Conservation (phyloP, 129 eudicot genomes). For the Pulicaria dysenterica region DNA sequence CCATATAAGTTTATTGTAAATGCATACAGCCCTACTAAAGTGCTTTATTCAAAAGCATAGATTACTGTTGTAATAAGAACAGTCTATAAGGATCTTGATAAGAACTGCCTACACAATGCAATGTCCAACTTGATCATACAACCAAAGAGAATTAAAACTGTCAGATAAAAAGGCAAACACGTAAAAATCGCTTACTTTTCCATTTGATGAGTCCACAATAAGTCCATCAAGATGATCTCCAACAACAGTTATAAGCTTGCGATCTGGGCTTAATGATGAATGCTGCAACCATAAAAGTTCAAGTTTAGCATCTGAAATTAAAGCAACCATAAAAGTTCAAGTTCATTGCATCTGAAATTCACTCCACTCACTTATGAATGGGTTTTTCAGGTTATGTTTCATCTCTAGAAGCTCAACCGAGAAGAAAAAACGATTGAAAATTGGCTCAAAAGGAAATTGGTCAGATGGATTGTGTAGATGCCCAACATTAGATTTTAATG, state of each 20-base stretch:
- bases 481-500: too few relatives aligned
- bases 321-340: too few relatives aligned
- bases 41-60: too few relatives aligned
- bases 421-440: too few relatives aligned
- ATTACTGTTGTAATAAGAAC: not conserved
- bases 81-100: not conserved
- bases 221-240: slow-evolving; percentile 80
- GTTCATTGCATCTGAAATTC: too few relatives aligned
- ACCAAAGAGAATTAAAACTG: not conserved
- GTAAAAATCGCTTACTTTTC: slow-evolving; percentile 54
- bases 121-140: too few relatives aligned
- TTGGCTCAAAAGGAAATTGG: too few relatives aligned
- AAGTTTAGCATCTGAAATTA: not conserved
- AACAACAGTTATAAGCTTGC: slow-evolving; percentile 68
- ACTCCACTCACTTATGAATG: too few relatives aligned
- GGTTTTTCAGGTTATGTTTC: too few relatives aligned
- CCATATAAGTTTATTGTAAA: too few relatives aligned
- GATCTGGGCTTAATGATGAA: slow-evolving; percentile 82
- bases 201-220: slow-evolving; percentile 72
- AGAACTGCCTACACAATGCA: not conserved
- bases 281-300: slow-evolving; percentile 55
- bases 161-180: not conserved
- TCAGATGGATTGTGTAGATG: too few relatives aligned
- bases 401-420: not conserved
- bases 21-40: too few relatives aligned